A percentile compares a stretch with the other conserved stretches of the same genome.
Evolutionary conservation across 495 filamentous ascomycete species (phyloP).

Genomic region (Aspergillus steynii): DNA sequence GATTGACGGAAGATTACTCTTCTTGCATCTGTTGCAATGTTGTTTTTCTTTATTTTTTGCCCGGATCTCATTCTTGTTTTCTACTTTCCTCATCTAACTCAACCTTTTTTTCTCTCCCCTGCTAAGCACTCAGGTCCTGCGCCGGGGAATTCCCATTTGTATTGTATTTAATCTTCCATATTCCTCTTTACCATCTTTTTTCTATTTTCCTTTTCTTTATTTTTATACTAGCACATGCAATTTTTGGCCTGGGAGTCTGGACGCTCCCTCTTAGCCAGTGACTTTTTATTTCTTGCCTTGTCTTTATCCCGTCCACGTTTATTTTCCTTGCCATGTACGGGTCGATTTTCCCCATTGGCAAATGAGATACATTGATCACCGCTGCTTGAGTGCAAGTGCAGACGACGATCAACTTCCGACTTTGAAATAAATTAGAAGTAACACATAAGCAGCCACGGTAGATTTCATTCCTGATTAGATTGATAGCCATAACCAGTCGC

Average conservation of each 20-base stretch:
- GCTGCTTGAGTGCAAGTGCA: too few species aligned
- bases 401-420: too few species aligned
- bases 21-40: conserved; percentile 16
- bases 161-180: conserved; percentile 23
- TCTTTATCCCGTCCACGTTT: background rate
- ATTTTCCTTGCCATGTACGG: background rate
- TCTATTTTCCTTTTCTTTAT: background rate
- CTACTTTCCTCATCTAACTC: background rate
- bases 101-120: conserved; percentile 8
- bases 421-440: too few species aligned
- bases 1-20: conserved; percentile 6
- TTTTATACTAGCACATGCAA: conserved; percentile 13
- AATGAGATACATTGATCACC: too few species aligned
- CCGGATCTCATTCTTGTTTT: conserved; percentile 7
- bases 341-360: too few species aligned
- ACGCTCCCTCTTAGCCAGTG: conserved; percentile 3
- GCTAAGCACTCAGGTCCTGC: background rate
- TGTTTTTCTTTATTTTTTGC: background rate
- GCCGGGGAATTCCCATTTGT: conserved; percentile 18
- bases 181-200: background rate
- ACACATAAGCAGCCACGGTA: too few species aligned
- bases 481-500: too few species aligned
- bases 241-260: conserved; percentile 10
- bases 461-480: too few species aligned
- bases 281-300: background rate